A percentile compares a stretch with the other conserved stretches of the same genome.
phyloP scores from a whole-genome alignment of 441 rosid species.

The Corymbia citriodora region DNA sequence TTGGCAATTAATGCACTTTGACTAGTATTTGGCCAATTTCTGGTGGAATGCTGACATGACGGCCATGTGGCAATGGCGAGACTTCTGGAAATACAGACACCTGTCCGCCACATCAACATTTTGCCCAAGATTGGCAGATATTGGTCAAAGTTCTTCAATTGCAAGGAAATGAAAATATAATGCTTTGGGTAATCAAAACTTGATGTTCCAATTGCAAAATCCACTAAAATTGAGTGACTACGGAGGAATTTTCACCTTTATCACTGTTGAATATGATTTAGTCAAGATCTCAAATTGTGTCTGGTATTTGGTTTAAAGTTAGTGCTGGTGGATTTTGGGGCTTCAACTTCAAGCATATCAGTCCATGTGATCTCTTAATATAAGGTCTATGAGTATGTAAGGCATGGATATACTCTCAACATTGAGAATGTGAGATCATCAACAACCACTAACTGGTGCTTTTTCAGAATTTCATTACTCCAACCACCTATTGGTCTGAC shows the following conservation, averaged over 20 bases:
- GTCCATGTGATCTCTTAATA: background rate
- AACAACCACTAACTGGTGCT: background rate
- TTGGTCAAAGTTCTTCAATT: background rate
- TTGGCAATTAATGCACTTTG: background rate
- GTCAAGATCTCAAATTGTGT: background rate
- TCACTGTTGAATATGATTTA: background rate
- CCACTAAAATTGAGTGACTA: background rate
- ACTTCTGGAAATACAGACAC: background rate
- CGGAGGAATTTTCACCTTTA: background rate
- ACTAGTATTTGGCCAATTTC: background rate
- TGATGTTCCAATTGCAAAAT: background rate
- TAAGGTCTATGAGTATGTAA: background rate
- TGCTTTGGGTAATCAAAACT: background rate
- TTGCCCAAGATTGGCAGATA: background rate
- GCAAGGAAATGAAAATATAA: background rate
- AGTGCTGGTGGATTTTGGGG: background rate
- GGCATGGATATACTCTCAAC: background rate
- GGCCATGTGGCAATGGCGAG: background rate
- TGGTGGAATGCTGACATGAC: background rate
- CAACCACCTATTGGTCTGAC: background rate
- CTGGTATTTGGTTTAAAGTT: background rate
- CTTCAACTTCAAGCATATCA: background rate
- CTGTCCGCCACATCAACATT: background rate
- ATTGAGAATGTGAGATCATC: background rate
- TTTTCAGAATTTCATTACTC: background rate